These are phyloP conservation scores for Vigna radiata DNA, from an alignment of 306 rosid species.

Conservation along the genomic window DNA sequence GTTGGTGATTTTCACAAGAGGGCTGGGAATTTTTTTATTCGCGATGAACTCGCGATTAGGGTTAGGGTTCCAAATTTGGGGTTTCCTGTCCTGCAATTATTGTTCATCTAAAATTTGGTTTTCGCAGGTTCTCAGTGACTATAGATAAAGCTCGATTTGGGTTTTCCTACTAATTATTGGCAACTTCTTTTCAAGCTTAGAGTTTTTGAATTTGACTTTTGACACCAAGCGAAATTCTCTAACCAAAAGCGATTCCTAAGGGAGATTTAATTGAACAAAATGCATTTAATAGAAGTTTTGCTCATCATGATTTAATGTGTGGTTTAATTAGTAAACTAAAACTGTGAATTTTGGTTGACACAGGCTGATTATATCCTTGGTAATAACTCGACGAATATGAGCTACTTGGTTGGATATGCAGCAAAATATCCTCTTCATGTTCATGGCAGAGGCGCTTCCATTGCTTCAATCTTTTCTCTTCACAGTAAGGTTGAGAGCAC, in stretches of 20 bases:
- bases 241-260: slow-evolving; percentile 78
- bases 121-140: too few relatives aligned
- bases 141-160: slow-evolving; percentile 12
- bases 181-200: slow-evolving; percentile 70
- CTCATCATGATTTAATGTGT: not conserved
- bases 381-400: slow-evolving; percentile 69
- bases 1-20: too few relatives aligned
- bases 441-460: slow-evolving; percentile 89
- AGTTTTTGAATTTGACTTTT: slow-evolving; percentile 50
- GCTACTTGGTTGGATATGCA: slow-evolving; percentile 86
- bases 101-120: too few relatives aligned
- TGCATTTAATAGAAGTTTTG: not conserved
- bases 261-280: slow-evolving; percentile 39
- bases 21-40: too few relatives aligned
- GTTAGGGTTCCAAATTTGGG: too few relatives aligned
- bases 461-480: slow-evolving; percentile 58
- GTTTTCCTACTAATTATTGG: slow-evolving; percentile 71
- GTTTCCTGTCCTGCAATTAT: too few relatives aligned
- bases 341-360: slow-evolving; percentile 17
- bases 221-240: slow-evolving; percentile 68
- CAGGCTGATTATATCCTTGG: slow-evolving; percentile 89
- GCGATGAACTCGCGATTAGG: too few relatives aligned
- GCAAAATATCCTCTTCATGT: slow-evolving; percentile 66
- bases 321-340: not conserved
- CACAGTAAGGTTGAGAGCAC: slow-evolving; percentile 64